A percentile compares a stretch with the other conserved stretches of the same genome.
These are phyloP conservation scores for Pharus latifolius DNA, from an alignment of 176 grass and related monocot species.

Conservation along the genomic window DNA sequence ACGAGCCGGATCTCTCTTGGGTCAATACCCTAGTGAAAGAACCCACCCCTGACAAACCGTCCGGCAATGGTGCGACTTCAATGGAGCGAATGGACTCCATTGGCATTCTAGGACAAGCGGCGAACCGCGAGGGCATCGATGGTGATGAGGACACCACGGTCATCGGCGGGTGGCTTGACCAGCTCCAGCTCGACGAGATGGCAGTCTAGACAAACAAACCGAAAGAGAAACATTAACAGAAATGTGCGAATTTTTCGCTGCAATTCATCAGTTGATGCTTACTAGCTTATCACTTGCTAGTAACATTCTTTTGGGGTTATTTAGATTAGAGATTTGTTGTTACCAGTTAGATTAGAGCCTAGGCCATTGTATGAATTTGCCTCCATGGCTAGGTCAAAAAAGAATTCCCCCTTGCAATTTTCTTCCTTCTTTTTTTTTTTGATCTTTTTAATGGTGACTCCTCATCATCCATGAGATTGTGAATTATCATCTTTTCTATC, in stretches of 20 bases:
- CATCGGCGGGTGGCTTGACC: constrained; percentile 45
- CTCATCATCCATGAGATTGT: constrained; percentile 7
- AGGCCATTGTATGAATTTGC: constrained; percentile 14
- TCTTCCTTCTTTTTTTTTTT: background rate
- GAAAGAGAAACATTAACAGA: constrained; percentile 26
- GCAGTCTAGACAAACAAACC: constrained; percentile 29
- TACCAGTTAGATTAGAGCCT: constrained; percentile 13
- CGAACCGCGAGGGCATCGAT: background rate
- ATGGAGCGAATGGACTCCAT: background rate
- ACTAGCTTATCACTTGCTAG: constrained; percentile 3
- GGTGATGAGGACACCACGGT: constrained; percentile 20
- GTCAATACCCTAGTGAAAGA: constrained; percentile 67
- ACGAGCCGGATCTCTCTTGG: constrained; percentile 66
- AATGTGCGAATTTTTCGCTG: constrained; percentile 18
- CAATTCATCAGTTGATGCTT: constrained; percentile 8
- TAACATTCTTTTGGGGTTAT: constrained; percentile 37
- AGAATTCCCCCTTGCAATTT: background rate
- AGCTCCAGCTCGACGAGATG: constrained; percentile 71
- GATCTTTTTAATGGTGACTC: constrained; percentile 10
- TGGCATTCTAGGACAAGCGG: constrained; percentile 11
- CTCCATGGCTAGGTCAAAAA: constrained; percentile 9
- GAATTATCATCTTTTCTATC: constrained; percentile 27
- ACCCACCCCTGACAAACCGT: constrained; percentile 24
- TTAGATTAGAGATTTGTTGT: constrained; percentile 18
- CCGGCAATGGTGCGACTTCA: background rate